These are phyloP conservation scores for Boletellus ananiceps DNA, from an alignment of 768 basidiomycete genomes.

Conservation along the genomic window DNA sequence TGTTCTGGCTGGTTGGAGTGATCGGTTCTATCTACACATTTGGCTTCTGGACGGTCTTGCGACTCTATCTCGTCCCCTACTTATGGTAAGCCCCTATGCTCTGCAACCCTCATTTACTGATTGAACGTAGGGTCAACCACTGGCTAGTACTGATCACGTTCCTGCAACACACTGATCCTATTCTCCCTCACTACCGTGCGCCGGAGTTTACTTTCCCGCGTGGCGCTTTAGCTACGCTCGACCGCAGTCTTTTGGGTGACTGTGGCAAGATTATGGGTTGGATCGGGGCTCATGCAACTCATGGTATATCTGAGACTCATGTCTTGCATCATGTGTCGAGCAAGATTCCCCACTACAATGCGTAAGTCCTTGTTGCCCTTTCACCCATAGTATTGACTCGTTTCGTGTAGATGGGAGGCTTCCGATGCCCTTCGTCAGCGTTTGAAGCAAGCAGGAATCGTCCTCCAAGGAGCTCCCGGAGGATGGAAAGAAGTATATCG, in stretches of 20 bases:
- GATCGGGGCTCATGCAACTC: conserved; percentile 80
- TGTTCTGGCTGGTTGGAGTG: conserved; percentile 64
- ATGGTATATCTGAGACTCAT: conserved; percentile 94
- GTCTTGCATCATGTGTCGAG: conserved; percentile 87
- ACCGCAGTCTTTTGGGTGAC: conserved; percentile 77
- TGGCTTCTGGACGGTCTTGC: conserved; percentile 70
- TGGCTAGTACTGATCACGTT: conserved; percentile 97
- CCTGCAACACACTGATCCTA: conserved; percentile 96
- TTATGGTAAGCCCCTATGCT: conserved; percentile 49
- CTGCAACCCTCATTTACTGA: not conserved
- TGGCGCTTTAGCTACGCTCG: conserved; percentile 88
- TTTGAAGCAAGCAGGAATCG: conserved; percentile 52
- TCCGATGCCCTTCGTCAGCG: conserved; percentile 77
- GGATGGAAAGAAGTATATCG: conserved; percentile 81
- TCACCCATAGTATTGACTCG: not conserved
- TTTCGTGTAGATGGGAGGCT: conserved; percentile 73
- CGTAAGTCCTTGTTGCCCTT: conserved; percentile 36
- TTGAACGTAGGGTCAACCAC: conserved; percentile 65
- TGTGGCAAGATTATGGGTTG: conserved; percentile 76
- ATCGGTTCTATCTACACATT: conserved; percentile 50
- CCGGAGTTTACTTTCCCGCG: conserved; percentile 89
- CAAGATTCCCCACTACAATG: conserved; percentile 96
- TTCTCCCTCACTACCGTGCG: conserved; percentile 90
- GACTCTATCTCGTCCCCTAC: conserved; percentile 84
- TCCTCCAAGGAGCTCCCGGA: conserved; percentile 66